Percentiles rank a stretch among this genome's conserved stretches.
These are phyloP conservation scores for Helenozyma baotianmanensis DNA, from an alignment of 805 yeast genomes.

Conservation along the genomic window DNA sequence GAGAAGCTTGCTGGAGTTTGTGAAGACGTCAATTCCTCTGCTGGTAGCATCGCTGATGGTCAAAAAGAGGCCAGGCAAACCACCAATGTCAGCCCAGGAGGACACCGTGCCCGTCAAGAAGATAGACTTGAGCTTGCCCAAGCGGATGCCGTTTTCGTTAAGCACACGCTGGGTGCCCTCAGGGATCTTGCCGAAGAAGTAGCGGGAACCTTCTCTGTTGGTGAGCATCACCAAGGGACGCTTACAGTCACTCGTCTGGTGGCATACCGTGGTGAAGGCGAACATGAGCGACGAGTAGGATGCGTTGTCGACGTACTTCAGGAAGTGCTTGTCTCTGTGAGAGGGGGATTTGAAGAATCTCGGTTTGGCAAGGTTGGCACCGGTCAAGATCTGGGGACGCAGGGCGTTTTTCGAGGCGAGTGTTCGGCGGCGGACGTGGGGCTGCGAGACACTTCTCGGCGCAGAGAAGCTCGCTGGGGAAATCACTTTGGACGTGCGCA, in stretches of 20 bases:
- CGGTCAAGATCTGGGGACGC: conserved; percentile 28
- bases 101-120: conserved; percentile 72
- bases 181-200: conserved; percentile 72
- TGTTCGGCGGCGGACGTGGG: no score
- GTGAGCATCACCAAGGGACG: conserved; percentile 54
- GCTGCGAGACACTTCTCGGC: no score
- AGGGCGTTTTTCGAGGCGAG: conserved; percentile 21
- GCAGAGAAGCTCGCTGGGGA: not conserved
- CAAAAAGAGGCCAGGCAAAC: conserved; percentile 83
- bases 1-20: conserved; percentile 31
- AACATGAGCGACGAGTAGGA: conserved; percentile 33
- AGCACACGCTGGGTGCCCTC: conserved; percentile 84
- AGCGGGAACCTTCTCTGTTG: conserved; percentile 47
- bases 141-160: conserved; percentile 52
- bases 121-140: conserved; percentile 57
- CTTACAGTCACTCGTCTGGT: conserved; percentile 48
- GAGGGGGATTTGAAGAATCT: conserved; percentile 8
- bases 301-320: conserved; percentile 3
- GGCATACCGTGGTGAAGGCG: conserved; percentile 48
- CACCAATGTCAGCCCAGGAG: conserved; percentile 79
- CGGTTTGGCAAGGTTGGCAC: conserved; percentile 24
- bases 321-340: conserved; percentile 5
- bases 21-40: conserved; percentile 49
- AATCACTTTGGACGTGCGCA: not conserved
- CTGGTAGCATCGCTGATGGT: conserved; percentile 78